Conservation (phyloP, 108 stramenopile genomes). For the Nitzschia sp. region DNA sequence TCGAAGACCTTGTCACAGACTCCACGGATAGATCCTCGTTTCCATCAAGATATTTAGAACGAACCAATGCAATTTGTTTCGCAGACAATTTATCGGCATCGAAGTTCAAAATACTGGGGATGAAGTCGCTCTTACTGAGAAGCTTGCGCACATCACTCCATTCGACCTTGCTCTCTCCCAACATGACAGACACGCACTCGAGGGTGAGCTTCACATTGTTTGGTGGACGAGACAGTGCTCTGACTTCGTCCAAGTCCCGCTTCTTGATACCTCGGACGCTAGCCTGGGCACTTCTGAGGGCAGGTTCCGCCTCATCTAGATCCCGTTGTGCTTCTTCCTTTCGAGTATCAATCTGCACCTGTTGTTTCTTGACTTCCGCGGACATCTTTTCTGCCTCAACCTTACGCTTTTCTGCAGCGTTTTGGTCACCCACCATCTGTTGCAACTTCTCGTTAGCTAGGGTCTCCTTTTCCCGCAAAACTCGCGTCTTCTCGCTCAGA, state of each 20-base stretch:
- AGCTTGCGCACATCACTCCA: constrained; percentile 96
- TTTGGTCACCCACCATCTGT: constrained; percentile 98
- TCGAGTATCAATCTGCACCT: constrained; percentile 73
- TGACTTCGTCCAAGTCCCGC: constrained; percentile 93
- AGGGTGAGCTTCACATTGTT: constrained; percentile 89
- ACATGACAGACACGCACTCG: constrained; percentile 95
- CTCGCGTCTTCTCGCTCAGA: constrained; percentile 75
- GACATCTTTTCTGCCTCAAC: constrained; percentile 89
- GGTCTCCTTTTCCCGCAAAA: constrained; percentile 83
- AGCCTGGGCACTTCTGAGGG: constrained; percentile 83
- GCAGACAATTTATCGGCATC: constrained; percentile 82
- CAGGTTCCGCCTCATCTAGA: constrained; percentile 95
- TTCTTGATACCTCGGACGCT: constrained; percentile 95
- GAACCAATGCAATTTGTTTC: constrained; percentile 80
- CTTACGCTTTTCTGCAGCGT: constrained; percentile 92
- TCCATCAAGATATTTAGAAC: constrained; percentile 82
- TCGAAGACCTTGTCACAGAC: constrained; percentile 65
- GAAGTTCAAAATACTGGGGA: constrained; percentile 95
- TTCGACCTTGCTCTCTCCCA: constrained; percentile 85
- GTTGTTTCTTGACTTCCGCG: constrained; percentile 79
- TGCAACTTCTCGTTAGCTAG: constrained; percentile 94
- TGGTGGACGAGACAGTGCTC: constrained; percentile 91
- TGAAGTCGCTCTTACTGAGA: constrained; percentile 89
- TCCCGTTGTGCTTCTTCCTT: constrained; percentile 92
- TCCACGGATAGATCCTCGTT: constrained; percentile 70